A percentile compares a stretch with the other conserved stretches of the same genome.
Conservation (phyloP, 306 rosid species). For the Dicorynia guianensis region DNA sequence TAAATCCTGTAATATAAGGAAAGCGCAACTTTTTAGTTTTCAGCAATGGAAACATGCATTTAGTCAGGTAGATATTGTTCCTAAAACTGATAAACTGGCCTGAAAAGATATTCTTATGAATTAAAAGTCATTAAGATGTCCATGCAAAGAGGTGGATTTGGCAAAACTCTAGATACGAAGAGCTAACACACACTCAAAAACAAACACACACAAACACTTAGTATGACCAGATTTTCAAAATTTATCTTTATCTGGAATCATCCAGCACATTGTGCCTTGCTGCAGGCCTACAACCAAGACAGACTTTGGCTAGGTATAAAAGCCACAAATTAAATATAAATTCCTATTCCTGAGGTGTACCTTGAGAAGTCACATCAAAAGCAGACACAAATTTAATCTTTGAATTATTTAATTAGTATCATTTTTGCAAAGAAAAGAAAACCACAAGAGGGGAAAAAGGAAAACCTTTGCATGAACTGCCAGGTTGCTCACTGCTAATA, state of each 20-base stretch:
- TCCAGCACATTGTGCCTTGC: too few relatives aligned
- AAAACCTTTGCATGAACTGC: constrained; percentile 84
- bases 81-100: background rate
- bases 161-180: too few relatives aligned
- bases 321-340: constrained; percentile 20
- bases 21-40: constrained; percentile 21
- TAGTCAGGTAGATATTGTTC: background rate
- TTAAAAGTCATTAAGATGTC: background rate
- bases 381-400: constrained; percentile 14
- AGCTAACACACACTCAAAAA: too few relatives aligned
- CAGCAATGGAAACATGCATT: constrained; percentile 39
- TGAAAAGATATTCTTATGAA: constrained; percentile 13
- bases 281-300: too few relatives aligned
- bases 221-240: too few relatives aligned
- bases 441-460: background rate
- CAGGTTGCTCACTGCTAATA: constrained; percentile 87
- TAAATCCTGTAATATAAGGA: constrained; percentile 65
- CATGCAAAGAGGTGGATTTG: background rate
- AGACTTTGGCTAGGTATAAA: background rate
- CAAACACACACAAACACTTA: too few relatives aligned
- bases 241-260: too few relatives aligned
- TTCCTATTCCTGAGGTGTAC: constrained; percentile 7
- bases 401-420: background rate
- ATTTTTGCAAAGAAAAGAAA: constrained; percentile 9
- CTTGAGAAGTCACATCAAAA: constrained; percentile 13